Base-by-base conservation (phyloP, 495 filamentous ascomycete species). In the Staphylotrichum tortipilum region DNA sequence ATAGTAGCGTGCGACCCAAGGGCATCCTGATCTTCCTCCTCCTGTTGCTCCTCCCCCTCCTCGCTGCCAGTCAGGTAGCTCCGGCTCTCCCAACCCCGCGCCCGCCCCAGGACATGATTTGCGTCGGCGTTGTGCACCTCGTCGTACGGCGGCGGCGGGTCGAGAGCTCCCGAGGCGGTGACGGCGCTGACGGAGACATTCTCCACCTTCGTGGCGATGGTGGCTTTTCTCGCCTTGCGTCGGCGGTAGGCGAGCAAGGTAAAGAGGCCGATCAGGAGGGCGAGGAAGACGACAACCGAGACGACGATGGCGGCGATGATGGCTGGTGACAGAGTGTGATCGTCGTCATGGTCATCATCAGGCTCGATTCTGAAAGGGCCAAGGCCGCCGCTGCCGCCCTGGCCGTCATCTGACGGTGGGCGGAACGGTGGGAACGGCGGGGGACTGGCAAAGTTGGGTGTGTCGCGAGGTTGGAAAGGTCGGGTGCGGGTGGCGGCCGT, bases 81-180 rank as follows among this genome's bases (percentile, higher is more conserved):
- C 14, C 14, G 28, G 31, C 22, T 24, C 0, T 15, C 26, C 17
- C 24, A 15, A 18, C 36, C 11, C 7, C 21, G n/a, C 34, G 21
- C 34, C 22, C 4, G 12, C 12, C 7, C n/a, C 24, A 17, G 23
- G 30, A 4, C 4, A 2, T 7, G 45, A n/a, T n/a, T n/a, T n/a
- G n/a, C n/a, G 9, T 3, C 15, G 12, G 12, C 34, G 12, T 12
- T 4, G 4, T 49, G 47, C 0, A 44, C 43, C 22, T 44, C 38
- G 9, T 49, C 40, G n/a, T 53, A 33, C 38, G 49, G 49, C 41
- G 49, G 49, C 9, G 49, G 49, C n/a, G 49, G 49, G 21, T 45
- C 41, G 3, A 52, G 41, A 2, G 49, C 41, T 6, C 49, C 42
- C 22, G 40, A 35, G 21, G 15, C 23, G 9, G 48, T 37, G 1